Evolutionary conservation across 2,329 filamentous ascomycete species (phyloP).

Genomic region (Trichoderma sp.): DNA sequence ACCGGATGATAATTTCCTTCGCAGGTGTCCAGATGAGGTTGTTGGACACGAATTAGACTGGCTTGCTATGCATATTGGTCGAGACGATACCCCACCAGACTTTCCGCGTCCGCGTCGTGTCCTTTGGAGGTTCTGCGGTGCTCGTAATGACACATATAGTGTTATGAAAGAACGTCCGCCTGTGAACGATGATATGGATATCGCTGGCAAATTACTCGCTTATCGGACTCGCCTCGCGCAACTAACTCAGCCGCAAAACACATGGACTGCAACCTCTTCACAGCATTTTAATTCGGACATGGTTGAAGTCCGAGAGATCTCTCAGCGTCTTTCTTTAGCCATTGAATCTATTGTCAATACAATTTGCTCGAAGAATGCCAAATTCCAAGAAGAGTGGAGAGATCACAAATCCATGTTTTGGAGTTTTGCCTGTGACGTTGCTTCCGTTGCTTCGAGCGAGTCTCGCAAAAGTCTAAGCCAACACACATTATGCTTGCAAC

Average conservation of each 20-base stretch:
- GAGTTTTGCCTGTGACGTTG: neutral
- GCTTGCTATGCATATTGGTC: neutral
- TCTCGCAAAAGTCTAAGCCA: neutral
- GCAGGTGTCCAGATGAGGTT: neutral
- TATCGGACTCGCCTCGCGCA: neutral
- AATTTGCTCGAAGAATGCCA: neutral
- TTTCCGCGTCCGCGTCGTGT: neutral
- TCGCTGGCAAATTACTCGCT: neutral
- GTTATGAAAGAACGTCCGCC: neutral
- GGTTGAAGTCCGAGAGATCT: neutral
- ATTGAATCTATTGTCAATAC: neutral
- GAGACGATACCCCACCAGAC: neutral
- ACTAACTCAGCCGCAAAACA: neutral
- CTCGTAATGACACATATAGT: neutral
- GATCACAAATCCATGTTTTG: neutral
- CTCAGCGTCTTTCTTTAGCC: neutral
- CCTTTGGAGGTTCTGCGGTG: neutral
- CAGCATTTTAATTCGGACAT: neutral
- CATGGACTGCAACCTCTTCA: neutral
- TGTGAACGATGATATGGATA: fast-evolving
- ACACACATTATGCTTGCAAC: neutral
- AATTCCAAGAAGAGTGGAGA: neutral
- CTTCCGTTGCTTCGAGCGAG: neutral
- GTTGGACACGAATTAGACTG: neutral
- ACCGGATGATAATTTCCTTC: neutral